A percentile compares a stretch with the other conserved stretches of the same genome.
Evolutionary conservation across 1,284 basidiomycete species (phyloP).

Genomic region (Ustilago esculenta): DNA sequence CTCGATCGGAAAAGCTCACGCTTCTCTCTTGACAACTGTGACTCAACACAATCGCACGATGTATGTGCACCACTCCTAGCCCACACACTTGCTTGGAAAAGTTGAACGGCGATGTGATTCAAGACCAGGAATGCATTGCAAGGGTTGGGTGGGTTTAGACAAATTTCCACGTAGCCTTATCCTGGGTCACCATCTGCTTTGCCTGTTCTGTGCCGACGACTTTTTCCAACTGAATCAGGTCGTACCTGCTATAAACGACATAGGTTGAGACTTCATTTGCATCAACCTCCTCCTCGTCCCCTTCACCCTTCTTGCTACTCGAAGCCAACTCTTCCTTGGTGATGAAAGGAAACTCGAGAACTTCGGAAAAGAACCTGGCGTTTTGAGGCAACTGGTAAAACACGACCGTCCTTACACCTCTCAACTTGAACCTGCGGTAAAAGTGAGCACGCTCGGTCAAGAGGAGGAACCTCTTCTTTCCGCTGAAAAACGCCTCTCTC

Average conservation of each 20-base stretch:
- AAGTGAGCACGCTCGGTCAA: slow-evolving; percentile 98
- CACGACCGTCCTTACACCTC: slow-evolving; percentile 88
- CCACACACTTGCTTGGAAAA: too few relatives aligned
- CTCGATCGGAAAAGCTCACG: not conserved
- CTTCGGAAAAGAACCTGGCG: slow-evolving; percentile 88
- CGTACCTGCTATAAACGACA: slow-evolving; percentile 85
- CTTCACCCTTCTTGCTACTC: not conserved
- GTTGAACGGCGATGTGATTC: too few relatives aligned
- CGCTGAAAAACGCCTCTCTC: slow-evolving; percentile 88
- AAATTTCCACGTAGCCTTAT: slow-evolving; percentile 56
- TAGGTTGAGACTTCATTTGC: slow-evolving; percentile 75
- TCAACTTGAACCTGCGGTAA: slow-evolving; percentile 77
- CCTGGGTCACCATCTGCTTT: slow-evolving; percentile 51
- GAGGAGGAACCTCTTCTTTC: slow-evolving; percentile 85
- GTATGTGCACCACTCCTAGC: too few relatives aligned
- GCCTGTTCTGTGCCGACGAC: slow-evolving; percentile 71
- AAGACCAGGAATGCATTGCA: not conserved
- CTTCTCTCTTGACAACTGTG: not conserved
- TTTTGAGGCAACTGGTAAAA: slow-evolving; percentile 94
- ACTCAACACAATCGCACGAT: too few relatives aligned
- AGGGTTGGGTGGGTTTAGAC: slow-evolving; percentile 18
- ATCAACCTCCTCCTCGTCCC: slow-evolving; percentile 70
- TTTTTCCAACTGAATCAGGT: slow-evolving; percentile 84
- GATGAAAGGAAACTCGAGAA: slow-evolving; percentile 85
- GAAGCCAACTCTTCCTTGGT: slow-evolving; percentile 24